Evolutionary conservation across 2,329 filamentous ascomycete species (phyloP), one percentile per base, ranked within the genome.

Genomic region (Diaporthe eres): DNA sequence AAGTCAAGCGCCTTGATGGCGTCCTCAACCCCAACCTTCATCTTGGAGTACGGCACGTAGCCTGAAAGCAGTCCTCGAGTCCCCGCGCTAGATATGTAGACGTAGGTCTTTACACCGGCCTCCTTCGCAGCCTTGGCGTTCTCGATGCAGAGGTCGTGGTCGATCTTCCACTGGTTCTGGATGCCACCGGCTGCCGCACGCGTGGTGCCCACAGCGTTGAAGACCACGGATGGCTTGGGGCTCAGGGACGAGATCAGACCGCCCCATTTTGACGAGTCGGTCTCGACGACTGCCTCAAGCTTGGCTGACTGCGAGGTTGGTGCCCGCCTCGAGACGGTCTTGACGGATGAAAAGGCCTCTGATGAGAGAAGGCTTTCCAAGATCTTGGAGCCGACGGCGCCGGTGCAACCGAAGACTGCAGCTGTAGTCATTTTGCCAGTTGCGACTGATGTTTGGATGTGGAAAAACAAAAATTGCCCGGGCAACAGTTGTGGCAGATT

Each of bases 21-120:
- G 47, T 97, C 93, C 83, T 98, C 96, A 55, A 98, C 91, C 80
- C 97, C 94, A 34, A 91, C 92, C 88, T 98, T 98, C 94, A 98
- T 97, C 83, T 87, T 78, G 86, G 91, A 77, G 85, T 89, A 85
- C 81, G 87, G 85, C 82, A 90, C n/a, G 86, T 87, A 70, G 84
- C 84, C 65, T 58, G 79, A 68, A 44, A 85, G 42, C 53, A 88
- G 37, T 19, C 86, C 81, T 28, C 87, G 84, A 1, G 86, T 89
- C 74, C 89, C 89, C 1, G 80, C 85, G 31, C 89, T 88, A 0
- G 93, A 95, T 74, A 98, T 89, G 78, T 97, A 92, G 31, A 98
- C 92, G 81, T 94, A 97, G 2, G 93, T 93, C 78, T 91, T 91
- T 15, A 91, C 90, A 49, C 95, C 95, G 0, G 92, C 91, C 5